Conservation (phyloP, 371 early-diverging fungal genomes). For the Mucor plumbeus region DNA sequence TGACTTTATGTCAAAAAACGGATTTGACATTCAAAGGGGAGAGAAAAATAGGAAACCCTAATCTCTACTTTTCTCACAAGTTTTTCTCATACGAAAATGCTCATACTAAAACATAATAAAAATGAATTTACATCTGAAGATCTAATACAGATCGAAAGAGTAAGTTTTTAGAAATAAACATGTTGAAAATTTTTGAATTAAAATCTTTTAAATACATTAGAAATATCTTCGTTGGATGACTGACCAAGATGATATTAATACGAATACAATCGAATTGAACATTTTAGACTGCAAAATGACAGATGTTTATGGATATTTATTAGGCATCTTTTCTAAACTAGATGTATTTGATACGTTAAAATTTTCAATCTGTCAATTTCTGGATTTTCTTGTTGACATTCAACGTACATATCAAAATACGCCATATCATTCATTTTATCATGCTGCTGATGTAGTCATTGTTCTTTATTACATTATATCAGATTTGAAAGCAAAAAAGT, state of each 20-base stretch:
- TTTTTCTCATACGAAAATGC: conserved; percentile 11
- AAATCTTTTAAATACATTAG: not conserved
- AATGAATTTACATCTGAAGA: conserved; percentile 6
- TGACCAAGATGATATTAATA: not conserved
- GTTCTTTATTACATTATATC: conserved; percentile 73
- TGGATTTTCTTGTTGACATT: conserved; percentile 80
- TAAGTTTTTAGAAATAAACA: not conserved
- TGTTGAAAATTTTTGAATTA: not conserved
- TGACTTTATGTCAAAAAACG: not conserved
- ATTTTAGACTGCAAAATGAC: conserved; percentile 63
- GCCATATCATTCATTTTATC: conserved; percentile 86
- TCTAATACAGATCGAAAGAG: conserved; percentile 18
- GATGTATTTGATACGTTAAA: conserved; percentile 57
- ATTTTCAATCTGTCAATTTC: conserved; percentile 57
- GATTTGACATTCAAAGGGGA: conserved; percentile 1
- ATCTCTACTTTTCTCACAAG: not conserved
- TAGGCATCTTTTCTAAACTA: conserved; percentile 67
- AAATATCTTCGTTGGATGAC: conserved; percentile 14
- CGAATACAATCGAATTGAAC: conserved; percentile 42
- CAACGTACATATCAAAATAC: conserved; percentile 69
- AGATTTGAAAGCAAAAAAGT: conserved; percentile 63
- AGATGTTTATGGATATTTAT: conserved; percentile 67
- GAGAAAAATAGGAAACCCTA: not conserved
- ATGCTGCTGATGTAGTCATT: conserved; percentile 81
- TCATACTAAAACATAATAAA: conserved; percentile 21